Percentiles rank a stretch among this genome's conserved stretches.
phyloP scores from a whole-genome alignment of 1,139 yeast genomes.

The Diutina rugosa region DNA sequence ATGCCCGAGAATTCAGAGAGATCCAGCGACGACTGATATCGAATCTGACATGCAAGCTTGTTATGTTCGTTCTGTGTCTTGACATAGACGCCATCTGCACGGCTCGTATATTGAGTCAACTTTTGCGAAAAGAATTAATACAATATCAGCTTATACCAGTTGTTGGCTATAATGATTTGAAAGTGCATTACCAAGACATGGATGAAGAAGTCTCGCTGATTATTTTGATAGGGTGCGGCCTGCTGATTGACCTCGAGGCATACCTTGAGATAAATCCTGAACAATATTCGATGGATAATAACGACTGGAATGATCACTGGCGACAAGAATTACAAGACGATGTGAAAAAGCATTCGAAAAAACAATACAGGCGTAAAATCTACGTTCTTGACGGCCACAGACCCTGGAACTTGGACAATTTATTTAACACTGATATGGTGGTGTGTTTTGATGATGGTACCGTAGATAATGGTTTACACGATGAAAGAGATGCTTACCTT shows the following conservation, averaged over 20 bases:
- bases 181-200: conserved; percentile 43
- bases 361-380: conserved; percentile 32
- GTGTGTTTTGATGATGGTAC: conserved; percentile 83
- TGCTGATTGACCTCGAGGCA: conserved; percentile 73
- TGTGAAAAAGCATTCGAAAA: conserved; percentile 5
- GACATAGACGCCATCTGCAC: conserved; percentile 91
- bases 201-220: conserved; percentile 74
- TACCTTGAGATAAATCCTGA: conserved; percentile 57
- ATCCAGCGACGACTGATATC: conserved; percentile 55
- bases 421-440: conserved; percentile 75
- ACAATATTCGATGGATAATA: conserved; percentile 14
- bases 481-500: conserved; percentile 42
- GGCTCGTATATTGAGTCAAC: conserved; percentile 56
- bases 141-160: conserved; percentile 88
- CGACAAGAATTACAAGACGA: conserved; percentile 3
- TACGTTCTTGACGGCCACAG: conserved; percentile 86
- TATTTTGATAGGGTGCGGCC: conserved; percentile 88
- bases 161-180: conserved; percentile 81
- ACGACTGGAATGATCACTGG: conserved; percentile 6
- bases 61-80: conserved; percentile 80
- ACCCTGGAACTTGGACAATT: conserved; percentile 92
- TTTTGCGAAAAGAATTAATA: conserved; percentile 69
- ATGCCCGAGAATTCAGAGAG: conserved; percentile 44
- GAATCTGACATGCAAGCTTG: conserved; percentile 82
- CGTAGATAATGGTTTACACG: conserved; percentile 40